These are phyloP conservation scores for Micractinium conductrix DNA, from an alignment of 139 green algal species.

Conservation along the genomic window DNA sequence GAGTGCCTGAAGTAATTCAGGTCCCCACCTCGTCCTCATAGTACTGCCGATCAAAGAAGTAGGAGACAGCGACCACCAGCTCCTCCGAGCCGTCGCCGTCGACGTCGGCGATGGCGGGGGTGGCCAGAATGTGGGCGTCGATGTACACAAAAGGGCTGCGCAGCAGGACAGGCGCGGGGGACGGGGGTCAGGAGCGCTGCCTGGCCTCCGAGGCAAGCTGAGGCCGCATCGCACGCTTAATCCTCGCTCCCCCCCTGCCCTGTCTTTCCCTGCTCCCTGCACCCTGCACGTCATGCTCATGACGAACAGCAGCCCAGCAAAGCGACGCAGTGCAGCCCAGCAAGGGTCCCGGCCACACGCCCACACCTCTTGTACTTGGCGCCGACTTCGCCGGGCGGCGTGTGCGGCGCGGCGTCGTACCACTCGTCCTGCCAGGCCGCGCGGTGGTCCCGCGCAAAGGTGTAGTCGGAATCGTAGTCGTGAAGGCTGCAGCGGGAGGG, in stretches of 20 bases:
- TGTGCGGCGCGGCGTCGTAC: constrained; percentile 35
- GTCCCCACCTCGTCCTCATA: constrained; percentile 74
- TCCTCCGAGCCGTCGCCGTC: constrained; percentile 93
- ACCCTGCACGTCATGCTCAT: no score
- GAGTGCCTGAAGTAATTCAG: no score
- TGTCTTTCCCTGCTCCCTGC: background rate
- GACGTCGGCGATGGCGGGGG: constrained; percentile 91
- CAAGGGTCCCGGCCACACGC: background rate
- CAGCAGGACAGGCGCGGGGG: background rate
- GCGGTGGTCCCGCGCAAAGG: background rate
- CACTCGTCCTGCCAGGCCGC: constrained; percentile 55
- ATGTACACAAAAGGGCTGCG: constrained; percentile 52
- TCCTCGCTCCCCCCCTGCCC: no score
- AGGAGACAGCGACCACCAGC: constrained; percentile 89
- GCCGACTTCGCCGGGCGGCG: background rate
- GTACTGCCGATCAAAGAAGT: constrained; percentile 93
- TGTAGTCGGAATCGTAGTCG: constrained; percentile 37
- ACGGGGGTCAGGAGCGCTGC: no score
- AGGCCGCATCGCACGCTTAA: no score
- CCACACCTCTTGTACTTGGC: constrained; percentile 1
- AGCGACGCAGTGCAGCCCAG: background rate
- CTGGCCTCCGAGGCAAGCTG: no score
- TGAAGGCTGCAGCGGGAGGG: background rate
- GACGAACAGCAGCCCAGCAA: no score
- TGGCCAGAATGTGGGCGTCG: constrained; percentile 92